Conservation (phyloP, 345 rosid genomes). For the Diplotaxis tenuifolia region DNA sequence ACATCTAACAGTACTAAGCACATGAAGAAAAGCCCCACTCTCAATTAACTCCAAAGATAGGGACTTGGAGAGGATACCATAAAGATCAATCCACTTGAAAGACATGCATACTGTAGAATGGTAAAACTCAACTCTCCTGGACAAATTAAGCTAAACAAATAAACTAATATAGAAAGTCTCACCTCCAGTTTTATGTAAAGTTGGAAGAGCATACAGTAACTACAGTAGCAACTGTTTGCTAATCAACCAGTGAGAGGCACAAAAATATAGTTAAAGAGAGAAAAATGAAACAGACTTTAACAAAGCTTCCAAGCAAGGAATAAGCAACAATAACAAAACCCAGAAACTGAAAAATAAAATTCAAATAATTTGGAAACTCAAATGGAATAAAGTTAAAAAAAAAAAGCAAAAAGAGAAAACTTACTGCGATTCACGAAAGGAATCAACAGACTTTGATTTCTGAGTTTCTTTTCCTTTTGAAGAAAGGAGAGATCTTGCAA, state of each 20-base stretch:
- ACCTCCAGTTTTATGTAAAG: slow-evolving; percentile 2
- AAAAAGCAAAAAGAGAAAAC: slow-evolving; percentile 2
- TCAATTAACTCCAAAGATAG: not conserved
- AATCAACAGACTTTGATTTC: slow-evolving; percentile 26
- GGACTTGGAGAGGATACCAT: slow-evolving; percentile 9
- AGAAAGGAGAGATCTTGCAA: slow-evolving; percentile 28
- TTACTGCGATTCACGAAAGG: slow-evolving; percentile 36
- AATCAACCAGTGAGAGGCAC: slow-evolving; percentile 24
- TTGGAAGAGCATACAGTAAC: slow-evolving; percentile 18
- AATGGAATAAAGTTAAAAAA: slow-evolving; percentile 17
- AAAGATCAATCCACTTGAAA: slow-evolving; percentile 20
- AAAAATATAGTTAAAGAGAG: not conserved
- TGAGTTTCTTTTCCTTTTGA: not conserved
- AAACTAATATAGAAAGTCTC: not conserved
- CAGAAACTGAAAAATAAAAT: slow-evolving; percentile 5
- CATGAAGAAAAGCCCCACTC: not conserved
- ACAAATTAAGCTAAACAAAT: not conserved
- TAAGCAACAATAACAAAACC: slow-evolving; percentile 9
- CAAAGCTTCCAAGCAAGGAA: slow-evolving; percentile 27
- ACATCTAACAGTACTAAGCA: slow-evolving; percentile 11
- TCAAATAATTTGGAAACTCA: not conserved
- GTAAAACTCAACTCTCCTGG: slow-evolving; percentile 2
- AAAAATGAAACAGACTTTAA: not conserved
- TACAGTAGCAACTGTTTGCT: slow-evolving; percentile 13
- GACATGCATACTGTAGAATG: slow-evolving; percentile 19